Conservation (phyloP, 306 rosid species). For the Quercus rubra region DNA sequence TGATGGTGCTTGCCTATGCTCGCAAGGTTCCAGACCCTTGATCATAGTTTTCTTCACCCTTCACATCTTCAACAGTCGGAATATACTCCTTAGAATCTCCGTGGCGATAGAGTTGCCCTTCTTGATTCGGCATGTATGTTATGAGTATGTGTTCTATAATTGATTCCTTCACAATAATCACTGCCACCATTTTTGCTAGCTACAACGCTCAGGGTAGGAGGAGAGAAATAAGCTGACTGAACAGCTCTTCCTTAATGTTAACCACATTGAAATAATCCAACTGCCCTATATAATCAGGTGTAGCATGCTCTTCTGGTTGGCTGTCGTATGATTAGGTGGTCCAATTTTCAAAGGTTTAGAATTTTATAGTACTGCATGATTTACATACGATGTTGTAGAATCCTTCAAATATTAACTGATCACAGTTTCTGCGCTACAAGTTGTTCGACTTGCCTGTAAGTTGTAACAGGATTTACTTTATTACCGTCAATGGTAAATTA, state of each 20-base stretch:
- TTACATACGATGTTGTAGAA: background rate
- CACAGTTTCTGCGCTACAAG: background rate
- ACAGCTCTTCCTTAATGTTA: background rate
- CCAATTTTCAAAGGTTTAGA: background rate
- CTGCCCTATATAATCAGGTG: background rate
- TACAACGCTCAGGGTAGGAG: background rate
- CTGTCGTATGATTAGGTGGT: background rate
- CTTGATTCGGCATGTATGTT: constrained; percentile 4
- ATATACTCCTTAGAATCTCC: constrained; percentile 11
- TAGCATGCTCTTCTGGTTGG: background rate
- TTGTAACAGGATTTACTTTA: constrained; percentile 7
- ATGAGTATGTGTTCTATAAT: background rate
- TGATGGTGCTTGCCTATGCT: constrained; percentile 80
- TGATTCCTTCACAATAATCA: background rate
- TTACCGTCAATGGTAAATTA: background rate
- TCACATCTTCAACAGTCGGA: background rate
- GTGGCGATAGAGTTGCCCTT: background rate
- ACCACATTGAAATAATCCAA: background rate
- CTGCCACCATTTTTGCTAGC: background rate
- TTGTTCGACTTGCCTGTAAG: constrained; percentile 5
- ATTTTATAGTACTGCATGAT: background rate
- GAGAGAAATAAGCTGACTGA: background rate
- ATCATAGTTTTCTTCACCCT: constrained; percentile 12
- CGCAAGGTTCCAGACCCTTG: constrained; percentile 55
- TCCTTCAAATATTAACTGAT: background rate